These are phyloP conservation scores for Penicillium brevicompactum DNA, from an alignment of 2,329 filamentous ascomycete species.

Conservation along the genomic window DNA sequence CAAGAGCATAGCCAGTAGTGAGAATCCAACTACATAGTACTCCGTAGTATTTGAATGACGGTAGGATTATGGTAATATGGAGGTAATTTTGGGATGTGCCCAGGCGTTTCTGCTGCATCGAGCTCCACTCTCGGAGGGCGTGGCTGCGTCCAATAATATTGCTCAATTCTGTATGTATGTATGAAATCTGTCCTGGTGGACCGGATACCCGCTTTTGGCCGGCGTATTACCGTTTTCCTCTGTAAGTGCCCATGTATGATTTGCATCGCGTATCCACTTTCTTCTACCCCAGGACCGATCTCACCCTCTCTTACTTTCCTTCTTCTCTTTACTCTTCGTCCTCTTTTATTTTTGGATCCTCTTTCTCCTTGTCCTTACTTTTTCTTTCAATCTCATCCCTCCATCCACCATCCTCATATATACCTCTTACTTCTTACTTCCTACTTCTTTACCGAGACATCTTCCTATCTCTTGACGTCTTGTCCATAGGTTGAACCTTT, in stretches of 20 bases:
- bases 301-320: constrained; percentile 16
- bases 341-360: constrained; percentile 16
- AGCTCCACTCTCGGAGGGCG: neutral
- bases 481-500: constrained; percentile 39
- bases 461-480: constrained; percentile 11
- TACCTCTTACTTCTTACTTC: constrained; percentile 6
- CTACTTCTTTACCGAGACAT: constrained; percentile 7
- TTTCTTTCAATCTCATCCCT: constrained; percentile 18
- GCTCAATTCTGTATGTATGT: neutral
- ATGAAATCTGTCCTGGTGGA: constrained; percentile 17
- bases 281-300: constrained; percentile 24
- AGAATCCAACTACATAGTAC: too few relatives aligned
- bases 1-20: too few relatives aligned
- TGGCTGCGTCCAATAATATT: constrained; percentile 6
- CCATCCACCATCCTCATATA: constrained; percentile 11
- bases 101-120: too few relatives aligned
- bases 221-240: constrained; percentile 14
- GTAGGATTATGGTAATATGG: too few relatives aligned
- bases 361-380: constrained; percentile 17
- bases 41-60: too few relatives aligned
- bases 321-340: constrained; percentile 16
- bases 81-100: too few relatives aligned
- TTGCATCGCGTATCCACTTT: constrained; percentile 18
- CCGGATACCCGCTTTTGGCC: constrained; percentile 11
- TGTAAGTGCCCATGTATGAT: constrained; percentile 26